Percentiles rank a stretch among this genome's conserved stretches.
Evolutionary conservation across 129 eudicot species (phyloP).

Genomic region (Helichrysum umbraculigerum): DNA sequence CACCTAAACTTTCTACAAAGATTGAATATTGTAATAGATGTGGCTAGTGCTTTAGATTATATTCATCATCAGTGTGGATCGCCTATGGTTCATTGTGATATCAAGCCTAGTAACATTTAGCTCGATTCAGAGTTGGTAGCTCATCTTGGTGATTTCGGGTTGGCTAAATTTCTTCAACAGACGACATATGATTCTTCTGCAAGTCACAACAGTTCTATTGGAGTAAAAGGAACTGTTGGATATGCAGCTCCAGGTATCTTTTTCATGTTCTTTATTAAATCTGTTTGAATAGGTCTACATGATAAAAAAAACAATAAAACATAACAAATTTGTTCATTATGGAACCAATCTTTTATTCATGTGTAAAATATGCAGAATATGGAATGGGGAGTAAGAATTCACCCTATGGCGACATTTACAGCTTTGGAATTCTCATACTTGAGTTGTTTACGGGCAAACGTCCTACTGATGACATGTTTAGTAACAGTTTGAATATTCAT

Average conservation of each 20-base stretch:
- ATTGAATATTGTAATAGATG: constrained; percentile 31
- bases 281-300: too few relatives aligned
- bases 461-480: constrained; percentile 27
- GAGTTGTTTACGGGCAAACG: constrained; percentile 26
- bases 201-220: constrained; percentile 24
- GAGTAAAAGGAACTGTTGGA: constrained; percentile 37
- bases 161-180: constrained; percentile 26
- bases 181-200: neutral
- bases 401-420: constrained; percentile 23
- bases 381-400: constrained; percentile 32
- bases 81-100: constrained; percentile 41
- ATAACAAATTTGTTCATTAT: neutral
- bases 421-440: constrained; percentile 29
- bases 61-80: constrained; percentile 28
- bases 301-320: neutral
- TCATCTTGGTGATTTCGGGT: constrained; percentile 43
- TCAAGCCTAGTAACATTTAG: constrained; percentile 41
- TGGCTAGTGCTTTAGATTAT: constrained; percentile 38
- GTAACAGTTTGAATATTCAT: constrained; percentile 17
- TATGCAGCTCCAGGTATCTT: constrained; percentile 43
- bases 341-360: neutral
- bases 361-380: constrained; percentile 26
- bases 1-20: constrained; percentile 23
- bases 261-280: neutral
- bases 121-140: constrained; percentile 36